Base-by-base conservation (phyloP, 2,329 filamentous ascomycete genomes). In the Daldinia sp. region DNA sequence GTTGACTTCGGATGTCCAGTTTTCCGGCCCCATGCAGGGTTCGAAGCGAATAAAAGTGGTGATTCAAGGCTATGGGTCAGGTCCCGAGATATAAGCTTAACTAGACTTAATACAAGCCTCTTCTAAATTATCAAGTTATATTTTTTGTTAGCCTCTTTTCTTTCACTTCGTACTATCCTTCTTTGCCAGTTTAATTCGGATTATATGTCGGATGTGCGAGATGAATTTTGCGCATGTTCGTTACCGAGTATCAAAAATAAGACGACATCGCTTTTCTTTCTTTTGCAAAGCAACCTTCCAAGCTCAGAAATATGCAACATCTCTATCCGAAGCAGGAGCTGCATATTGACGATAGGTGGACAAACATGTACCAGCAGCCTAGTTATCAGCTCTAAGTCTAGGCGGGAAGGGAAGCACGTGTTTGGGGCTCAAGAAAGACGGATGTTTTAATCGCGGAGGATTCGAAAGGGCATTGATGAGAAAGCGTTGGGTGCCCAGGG, bases 51-150 rank as follows among this genome's bases (percentile, higher is more conserved):
- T 29, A 58, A 47, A 32, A 34, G 23, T 41, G 50, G 54, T 49
- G 25, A 19, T 30, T 53, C 23, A 25, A n/a, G 23, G 25, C 34
- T 37, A 55, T 63, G 51, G 54, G 56, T 51, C 50, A 52, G 48
- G 48, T 41, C 39, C 47, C 19, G 27, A 54, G 21, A 43, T 58
- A 61, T 65, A 61, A 61, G 56, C 64, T 66, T 61, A 66, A 53
- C 43, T 4, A 55, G 50, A 63, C 63, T 58, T 32, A 56, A 63
- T 35, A 48, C 34, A 34, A 25, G n/a, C n/a, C n/a, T n/a, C n/a
- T n/a, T n/a, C n/a, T n/a, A n/a, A n/a, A n/a, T n/a, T n/a, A n/a
- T n/a, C 50, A 51, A 45, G 48, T 35, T 19, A 53, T 47, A 55
- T n/a, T 15, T 30, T 21, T 30, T 15, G 11, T 13, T 49, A 45